Evolutionary conservation across 306 rosid species (phyloP), one percentile per base, ranked within the genome.

Genomic region (Astragalus glycyphyllos): DNA sequence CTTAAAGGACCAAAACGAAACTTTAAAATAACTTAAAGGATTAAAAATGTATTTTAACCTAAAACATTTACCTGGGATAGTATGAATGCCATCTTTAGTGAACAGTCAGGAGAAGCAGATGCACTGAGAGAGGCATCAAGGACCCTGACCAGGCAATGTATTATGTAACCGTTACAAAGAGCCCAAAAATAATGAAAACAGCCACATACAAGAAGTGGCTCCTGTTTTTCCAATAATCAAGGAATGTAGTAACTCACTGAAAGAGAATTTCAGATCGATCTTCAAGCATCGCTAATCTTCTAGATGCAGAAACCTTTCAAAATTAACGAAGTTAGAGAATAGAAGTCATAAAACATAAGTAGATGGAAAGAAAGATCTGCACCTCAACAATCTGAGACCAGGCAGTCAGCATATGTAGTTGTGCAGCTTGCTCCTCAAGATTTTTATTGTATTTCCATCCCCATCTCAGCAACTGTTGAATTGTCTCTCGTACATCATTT

Each of bases 381-480:
- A 94, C 98, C 98, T 94, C 98, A 68, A 89, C 94, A 85, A 88
- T 82, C 82, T 90, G 97, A 26, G 97, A 90, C 98, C 98, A 90
- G 84, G 96, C 92, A 75, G 96, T 90, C 81, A 90, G 73, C 98
- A 90, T 81, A 79, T 94, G 98, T 65, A 94, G 97, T 65, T 94
- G 98, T 29, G 97, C 94, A 83, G 96, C 98, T 83, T 94, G 98
- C 76, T 94, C 98, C 87, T 94, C 98, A 56, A 94, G 96, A 77
- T 87, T 91, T 77, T 94, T 94, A 80, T 94, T 90, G 86, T 90
- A 84, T 83, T 89, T 94, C 98, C 98, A 94, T 13, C 96, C 97
- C 98, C 98, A 94, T 84, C 97, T 85, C 82, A 94, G 77, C 87
- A 94, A 84, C 66, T 89, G 95, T 65, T 94, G 98, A 74, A 94